phyloP scores from a whole-genome alignment of 1,139 yeast genomes.

The Sugiyamaella castrensis region DNA sequence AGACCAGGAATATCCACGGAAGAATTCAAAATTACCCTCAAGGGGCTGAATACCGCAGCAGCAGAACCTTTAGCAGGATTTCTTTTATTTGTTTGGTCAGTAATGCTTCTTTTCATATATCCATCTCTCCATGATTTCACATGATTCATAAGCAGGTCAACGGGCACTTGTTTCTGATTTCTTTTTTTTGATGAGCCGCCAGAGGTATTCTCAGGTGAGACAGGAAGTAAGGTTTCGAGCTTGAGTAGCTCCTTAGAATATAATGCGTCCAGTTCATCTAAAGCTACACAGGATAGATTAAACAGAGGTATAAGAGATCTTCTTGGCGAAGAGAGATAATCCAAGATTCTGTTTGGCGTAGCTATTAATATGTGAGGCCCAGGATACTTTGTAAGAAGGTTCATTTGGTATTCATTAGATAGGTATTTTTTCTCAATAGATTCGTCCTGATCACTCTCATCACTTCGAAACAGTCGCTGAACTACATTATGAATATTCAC shows the following conservation, averaged over 20 bases:
- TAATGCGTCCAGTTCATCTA: slow-evolving; percentile 27
- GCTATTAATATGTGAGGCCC: slow-evolving; percentile 80
- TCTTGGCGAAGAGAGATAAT: slow-evolving; percentile 46
- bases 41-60: slow-evolving; percentile 16
- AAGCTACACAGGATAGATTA: slow-evolving; percentile 23
- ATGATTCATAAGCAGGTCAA: slow-evolving; percentile 24
- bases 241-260: slow-evolving; percentile 8
- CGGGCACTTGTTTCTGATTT: slow-evolving; percentile 15
- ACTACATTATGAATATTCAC: slow-evolving; percentile 41
- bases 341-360: slow-evolving; percentile 85
- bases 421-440: slow-evolving; percentile 16
- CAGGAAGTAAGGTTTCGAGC: background rate
- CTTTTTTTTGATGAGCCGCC: background rate
- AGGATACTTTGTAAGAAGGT: slow-evolving; percentile 59
- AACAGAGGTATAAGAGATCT: slow-evolving; percentile 21
- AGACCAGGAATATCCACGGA: slow-evolving; percentile 19
- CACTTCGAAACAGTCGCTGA: slow-evolving; percentile 68
- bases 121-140: slow-evolving; percentile 25
- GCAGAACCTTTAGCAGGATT: background rate
- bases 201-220: too few species aligned
- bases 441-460: slow-evolving; percentile 64
- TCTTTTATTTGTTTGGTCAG: background rate
- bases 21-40: slow-evolving; percentile 21
- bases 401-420: slow-evolving; percentile 46
- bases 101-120: slow-evolving; percentile 9